These are phyloP conservation scores for Butyriboletus loyo DNA, from an alignment of 768 basidiomycete species.

Conservation along the genomic window DNA sequence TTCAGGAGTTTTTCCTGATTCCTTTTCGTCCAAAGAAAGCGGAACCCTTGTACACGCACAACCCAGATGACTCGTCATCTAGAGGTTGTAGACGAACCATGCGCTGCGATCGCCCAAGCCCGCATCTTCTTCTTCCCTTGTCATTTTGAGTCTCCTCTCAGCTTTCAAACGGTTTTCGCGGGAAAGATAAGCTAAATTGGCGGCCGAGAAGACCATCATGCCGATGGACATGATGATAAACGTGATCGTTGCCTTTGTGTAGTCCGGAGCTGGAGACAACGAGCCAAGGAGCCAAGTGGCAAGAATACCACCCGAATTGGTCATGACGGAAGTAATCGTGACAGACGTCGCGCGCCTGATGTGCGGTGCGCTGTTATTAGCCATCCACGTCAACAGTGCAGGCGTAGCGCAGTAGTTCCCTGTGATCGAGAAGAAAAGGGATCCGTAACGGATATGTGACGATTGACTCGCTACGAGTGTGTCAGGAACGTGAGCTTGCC, in stretches of 20 bases:
- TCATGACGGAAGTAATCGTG: constrained; percentile 56
- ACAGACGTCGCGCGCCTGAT: constrained; percentile 60
- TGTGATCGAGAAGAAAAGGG: constrained; percentile 40
- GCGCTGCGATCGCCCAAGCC: constrained; percentile 49
- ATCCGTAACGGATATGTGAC: constrained; percentile 44
- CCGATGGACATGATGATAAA: too few species aligned
- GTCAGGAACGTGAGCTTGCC: neutral
- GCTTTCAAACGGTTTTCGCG: constrained; percentile 47
- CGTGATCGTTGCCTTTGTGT: constrained; percentile 45
- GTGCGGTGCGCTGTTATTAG: too few species aligned
- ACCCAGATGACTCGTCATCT: neutral
- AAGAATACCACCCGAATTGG: constrained; percentile 59
- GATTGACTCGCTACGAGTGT: constrained; percentile 25
- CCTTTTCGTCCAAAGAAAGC: neutral
- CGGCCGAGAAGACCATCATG: constrained; percentile 35
- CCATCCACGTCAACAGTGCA: constrained; percentile 45
- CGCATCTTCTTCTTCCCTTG: constrained; percentile 35
- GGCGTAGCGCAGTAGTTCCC: constrained; percentile 54
- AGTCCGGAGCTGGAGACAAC: constrained; percentile 48
- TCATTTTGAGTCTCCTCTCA: constrained; percentile 29
- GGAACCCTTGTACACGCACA: neutral
- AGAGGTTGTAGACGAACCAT: constrained; percentile 54
- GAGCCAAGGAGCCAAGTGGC: constrained; percentile 57
- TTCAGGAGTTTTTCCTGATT: too few species aligned
- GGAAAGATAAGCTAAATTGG: constrained; percentile 42